Percentiles rank a stretch among this genome's conserved stretches.
These are phyloP conservation scores for Zostera marina DNA, from an alignment of 116 monocot genomes.

Conservation along the genomic window DNA sequence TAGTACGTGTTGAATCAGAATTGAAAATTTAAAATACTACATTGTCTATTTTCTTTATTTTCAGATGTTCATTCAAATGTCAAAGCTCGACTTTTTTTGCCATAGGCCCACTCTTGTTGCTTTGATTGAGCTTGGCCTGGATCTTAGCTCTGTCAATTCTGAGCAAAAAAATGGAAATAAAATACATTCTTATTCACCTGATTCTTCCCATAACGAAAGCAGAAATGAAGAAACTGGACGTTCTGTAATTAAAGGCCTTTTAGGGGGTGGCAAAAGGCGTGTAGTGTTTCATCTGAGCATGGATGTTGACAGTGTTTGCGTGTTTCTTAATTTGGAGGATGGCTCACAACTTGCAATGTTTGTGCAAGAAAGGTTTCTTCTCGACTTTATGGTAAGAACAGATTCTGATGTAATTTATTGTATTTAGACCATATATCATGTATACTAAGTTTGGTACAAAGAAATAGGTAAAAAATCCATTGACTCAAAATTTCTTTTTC, in stretches of 20 bases:
- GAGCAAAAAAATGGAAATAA: slow-evolving; percentile 11
- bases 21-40: background rate
- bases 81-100: slow-evolving; percentile 76
- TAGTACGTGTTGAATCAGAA: background rate
- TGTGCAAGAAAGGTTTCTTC: slow-evolving; percentile 83
- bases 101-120: slow-evolving; percentile 84
- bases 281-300: slow-evolving; percentile 69
- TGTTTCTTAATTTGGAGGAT: slow-evolving; percentile 93
- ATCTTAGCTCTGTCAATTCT: slow-evolving; percentile 44
- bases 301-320: slow-evolving; percentile 73
- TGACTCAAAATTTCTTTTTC: too few relatives aligned
- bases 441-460: too few relatives aligned
- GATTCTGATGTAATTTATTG: background rate
- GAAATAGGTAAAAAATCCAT: too few relatives aligned
- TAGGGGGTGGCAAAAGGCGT: slow-evolving; percentile 77
- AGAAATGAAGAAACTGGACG: slow-evolving; percentile 37
- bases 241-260: slow-evolving; percentile 59
- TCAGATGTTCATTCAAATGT: slow-evolving; percentile 86
- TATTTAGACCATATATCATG: background rate
- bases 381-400: slow-evolving; percentile 63
- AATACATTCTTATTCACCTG: slow-evolving; percentile 5
- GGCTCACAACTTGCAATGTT: slow-evolving; percentile 81
- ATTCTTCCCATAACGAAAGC: slow-evolving; percentile 11
- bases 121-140: slow-evolving; percentile 68
- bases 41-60: slow-evolving; percentile 7